Base-by-base conservation (phyloP, 1,284 basidiomycete genomes). In the Moesziomyces aphidis region DNA sequence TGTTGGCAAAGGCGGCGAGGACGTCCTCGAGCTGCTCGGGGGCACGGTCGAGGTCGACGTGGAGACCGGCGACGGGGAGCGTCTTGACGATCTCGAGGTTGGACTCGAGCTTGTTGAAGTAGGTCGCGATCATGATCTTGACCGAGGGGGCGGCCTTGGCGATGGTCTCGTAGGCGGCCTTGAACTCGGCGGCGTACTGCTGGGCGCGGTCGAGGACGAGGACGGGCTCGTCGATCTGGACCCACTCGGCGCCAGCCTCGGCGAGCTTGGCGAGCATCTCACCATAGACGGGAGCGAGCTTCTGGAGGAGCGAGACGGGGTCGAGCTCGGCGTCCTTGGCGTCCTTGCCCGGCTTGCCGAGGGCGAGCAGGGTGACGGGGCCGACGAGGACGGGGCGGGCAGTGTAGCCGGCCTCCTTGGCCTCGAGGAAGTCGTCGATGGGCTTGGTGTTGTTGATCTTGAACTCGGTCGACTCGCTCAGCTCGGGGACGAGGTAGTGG, bases 401-500 rank as follows among this genome's bases (percentile, higher is more conserved):
- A 81, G 87, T 88, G 85, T 97, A 88, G 76, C 96, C 97, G 78
- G 90, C 89, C 61, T 89, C 91, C 89, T 97, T 92, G 69, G 97
- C 97, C 89, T 99, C 97, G 77, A 93, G 90, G 88, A 91, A 99
- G 86, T 97, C 94, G 83, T 92, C 92, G 73, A 98, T 89, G 66
- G 92, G 91, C 78, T 85, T 85, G 89, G 97, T 97, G 91, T 97
- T 97, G 88, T 92, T 90, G 85, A 99, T 89, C 88, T 95, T 94
- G 91, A 99, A 98, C 79, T 95, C 91, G 66, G 93, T 94, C 83
- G 89, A 88, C 70, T 95, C 92, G 23, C 93, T 93, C 87, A 99
- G 90, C 88, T 99, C 97, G 70, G 95, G 96, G 74, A 98, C 96
- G 87, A 99, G 94, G 85, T 92, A 96, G 89, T 99, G 97, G 89